These are phyloP conservation scores for Penicillium antarcticum DNA, from an alignment of 495 filamentous ascomycete species.

Conservation along the genomic window DNA sequence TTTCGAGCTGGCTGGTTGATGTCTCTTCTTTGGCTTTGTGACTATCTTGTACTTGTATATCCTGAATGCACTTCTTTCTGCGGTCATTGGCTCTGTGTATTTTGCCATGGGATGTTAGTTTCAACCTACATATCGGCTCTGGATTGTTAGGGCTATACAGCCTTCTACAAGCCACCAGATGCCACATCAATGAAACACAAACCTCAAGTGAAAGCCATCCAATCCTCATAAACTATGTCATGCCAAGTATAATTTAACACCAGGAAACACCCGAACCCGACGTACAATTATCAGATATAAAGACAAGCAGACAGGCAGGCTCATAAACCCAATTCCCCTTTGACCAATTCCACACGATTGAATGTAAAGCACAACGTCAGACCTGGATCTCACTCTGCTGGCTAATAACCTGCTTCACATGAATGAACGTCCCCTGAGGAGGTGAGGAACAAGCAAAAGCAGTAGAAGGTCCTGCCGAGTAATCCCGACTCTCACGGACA, in stretches of 20 bases:
- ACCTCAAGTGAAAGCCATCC: no score
- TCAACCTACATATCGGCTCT: no score
- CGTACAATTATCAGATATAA: background rate
- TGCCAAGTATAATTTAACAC: background rate
- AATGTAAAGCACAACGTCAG: constrained; percentile 1
- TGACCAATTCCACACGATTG: no score
- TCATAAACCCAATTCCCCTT: background rate
- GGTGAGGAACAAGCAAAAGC: constrained; percentile 1
- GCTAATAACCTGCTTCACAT: constrained; percentile 36
- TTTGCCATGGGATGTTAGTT: no score
- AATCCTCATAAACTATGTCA: no score
- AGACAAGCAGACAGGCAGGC: background rate
- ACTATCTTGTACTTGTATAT: constrained; percentile 33
- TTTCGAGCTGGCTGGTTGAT: background rate
- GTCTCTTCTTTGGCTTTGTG: constrained; percentile 12
- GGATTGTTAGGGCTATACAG: no score
- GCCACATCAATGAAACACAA: no score
- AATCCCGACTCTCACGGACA: constrained; percentile 22
- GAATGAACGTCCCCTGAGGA: constrained; percentile 24
- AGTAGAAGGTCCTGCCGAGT: constrained; percentile 1
- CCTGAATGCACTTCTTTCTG: constrained; percentile 22
- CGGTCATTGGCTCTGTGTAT: background rate
- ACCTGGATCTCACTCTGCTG: constrained; percentile 35
- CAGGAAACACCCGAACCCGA: background rate
- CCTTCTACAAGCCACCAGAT: no score